Evolutionary conservation across 2,329 filamentous ascomycete species (phyloP), one percentile per base, ranked within the genome.

Genomic region (Escovopsis sp.): DNA sequence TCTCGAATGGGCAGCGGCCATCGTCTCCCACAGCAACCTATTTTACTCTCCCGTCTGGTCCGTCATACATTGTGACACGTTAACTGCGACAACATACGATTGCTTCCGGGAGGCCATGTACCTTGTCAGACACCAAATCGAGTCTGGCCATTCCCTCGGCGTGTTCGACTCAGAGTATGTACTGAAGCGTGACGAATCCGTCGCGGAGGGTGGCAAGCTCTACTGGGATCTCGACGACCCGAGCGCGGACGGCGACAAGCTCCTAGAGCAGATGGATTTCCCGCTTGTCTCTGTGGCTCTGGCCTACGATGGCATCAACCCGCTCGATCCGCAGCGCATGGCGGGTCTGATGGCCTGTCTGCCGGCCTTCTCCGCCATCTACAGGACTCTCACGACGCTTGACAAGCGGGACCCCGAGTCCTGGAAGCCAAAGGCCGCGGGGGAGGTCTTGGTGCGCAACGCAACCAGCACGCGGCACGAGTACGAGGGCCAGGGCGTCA

Each of bases 201-300:
- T 40, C 4, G 44, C 45, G 3, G 45, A 48, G 1, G 48, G 47
- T 12, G 55, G 56, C 9, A 48, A 44, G 35, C 48, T 60, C n/a
- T 53, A 53, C 46, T 59, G 55, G 55, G 45, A 57, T 19, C n/a
- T 35, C 8, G 39, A 28, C 6, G 33, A 52, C 34, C 19, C 40
- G 6, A 30, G 23, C 0, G 38, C 40, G 7, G 46, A 47, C 5
- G 40, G 18, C 2, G 47, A 48, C n/a, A 42, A 45, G 45, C 48
- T 58, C 26, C 49, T 55, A 3, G 52, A 52, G 41, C 49, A 52
- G 38, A 59, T 60, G 57, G 56, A 58, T 39, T 59, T 59, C 39
- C 55, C 55, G 1, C 48, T 58, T 8, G 55, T 56, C 2, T 56
- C 52, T 9, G 41, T 59, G 19, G 56, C 55, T 2, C 45, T 59